Base-by-base conservation (phyloP, 345 rosid genomes). In the Punica granatum region DNA sequence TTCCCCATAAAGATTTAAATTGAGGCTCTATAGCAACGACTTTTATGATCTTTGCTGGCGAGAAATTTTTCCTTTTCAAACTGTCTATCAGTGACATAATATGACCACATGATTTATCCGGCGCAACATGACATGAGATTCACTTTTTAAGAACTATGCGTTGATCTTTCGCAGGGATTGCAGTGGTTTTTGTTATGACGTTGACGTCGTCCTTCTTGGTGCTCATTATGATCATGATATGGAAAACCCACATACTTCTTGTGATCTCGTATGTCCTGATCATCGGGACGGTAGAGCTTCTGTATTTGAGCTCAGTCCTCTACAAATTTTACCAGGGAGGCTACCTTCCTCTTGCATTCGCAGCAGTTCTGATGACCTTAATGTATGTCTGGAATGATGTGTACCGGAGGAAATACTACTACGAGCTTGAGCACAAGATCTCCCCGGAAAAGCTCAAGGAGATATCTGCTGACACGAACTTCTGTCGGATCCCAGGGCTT, bases 211-310 rank as follows among this genome's bases (percentile, higher is more conserved):
- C 75, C 0, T 64, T 84, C 9, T 43, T 86, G 13, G 75, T 86
- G 36, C 70, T 84, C 21, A 67, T 84, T 69, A 86, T 82, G 89
- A 64, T 86, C 62, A 78, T 81, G 82, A 75, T 83, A 75, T 81
- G 87, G 86, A 81, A 86, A 69, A 48, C 79, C 19, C 72, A 74
- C 69, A 60, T 84, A n/a, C 18, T 82, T 53, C 19, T 80, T 41
- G 16, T 82, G 28, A 46, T 81, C 60, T 3, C 34, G 19, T 86
- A 71, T 34, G 34, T 79, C 13, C 39, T 75, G 1, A 16, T 69
- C 25, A 58, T 79, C 10, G 72, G 77, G 4, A 69, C 68, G 0
- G 77, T 78, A 13, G 86, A 83, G 72, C 39, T 79, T 1, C 0
- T 74, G 11, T 81, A 74, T 58, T 35, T 81, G 41, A 87, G 83